Evolutionary conservation across 352 stramenopile species (phyloP), one percentile per base, ranked within the genome.

Genomic region (Globisporangium acanthophoron): DNA sequence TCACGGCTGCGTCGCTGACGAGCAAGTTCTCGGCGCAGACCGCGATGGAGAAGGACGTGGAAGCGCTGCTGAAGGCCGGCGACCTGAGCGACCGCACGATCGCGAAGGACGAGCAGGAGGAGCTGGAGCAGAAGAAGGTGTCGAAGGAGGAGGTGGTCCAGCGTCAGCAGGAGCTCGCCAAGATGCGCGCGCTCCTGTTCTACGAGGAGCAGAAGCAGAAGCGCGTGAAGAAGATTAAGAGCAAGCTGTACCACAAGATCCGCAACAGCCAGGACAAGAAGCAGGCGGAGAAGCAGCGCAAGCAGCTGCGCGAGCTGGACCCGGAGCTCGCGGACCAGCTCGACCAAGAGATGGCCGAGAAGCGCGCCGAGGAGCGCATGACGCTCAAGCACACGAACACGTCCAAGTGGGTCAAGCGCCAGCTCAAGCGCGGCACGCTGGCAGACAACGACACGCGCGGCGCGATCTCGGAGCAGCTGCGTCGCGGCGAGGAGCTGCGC

Each of bases 201-300:
- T 99, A 99, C 73, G 91, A 99, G 47, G 96, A 99, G 74, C 92
- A 98, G 73, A 99, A 99, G 69, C 72, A 90, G 51, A 91, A 97
- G 65, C 94, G 97, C 35, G 95, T 99, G 31, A 99, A 99, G 78
- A 99, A 99, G 76, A 99, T 99, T 69, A 99, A 99, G 77, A 98
- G 91, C 37, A 99, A 99, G 67, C 92, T 98, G 35, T 99, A 98
- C 81, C 90, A 97, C 65, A 97, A 98, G 68, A 99, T 99, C 65
- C 85, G 93, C 52, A 99, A 99, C 71, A 88, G 90, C 54, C 87
- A 98, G 63, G 73, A 90, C 69, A 86, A 87, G 58, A 85, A 91
- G 58, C 66, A 88, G 11, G 80, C 94, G 58, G 87, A 97, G 31
- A 92, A 90, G 45, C 92, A 97, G 52, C 80, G 71, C 52, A 74